Conservation (phyloP, 1,284 basidiomycete genomes). For the Moniliophthora roreri region DNA sequence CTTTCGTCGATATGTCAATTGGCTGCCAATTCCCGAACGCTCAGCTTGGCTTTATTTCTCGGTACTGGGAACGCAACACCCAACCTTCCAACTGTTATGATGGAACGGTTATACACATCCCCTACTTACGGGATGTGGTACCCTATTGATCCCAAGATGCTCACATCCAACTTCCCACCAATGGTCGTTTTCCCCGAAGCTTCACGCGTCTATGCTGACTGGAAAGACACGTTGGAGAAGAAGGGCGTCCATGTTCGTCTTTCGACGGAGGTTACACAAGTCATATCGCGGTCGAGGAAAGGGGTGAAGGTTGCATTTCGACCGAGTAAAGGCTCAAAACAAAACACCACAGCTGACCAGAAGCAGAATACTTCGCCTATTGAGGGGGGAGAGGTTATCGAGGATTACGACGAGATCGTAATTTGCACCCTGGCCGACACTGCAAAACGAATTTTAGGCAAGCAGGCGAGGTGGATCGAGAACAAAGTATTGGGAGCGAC, state of each 20-base stretch:
- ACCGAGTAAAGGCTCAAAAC: not conserved
- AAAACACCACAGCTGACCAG: not conserved
- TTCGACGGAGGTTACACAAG: slow-evolving; percentile 10
- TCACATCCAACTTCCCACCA: slow-evolving; percentile 17
- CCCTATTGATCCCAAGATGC: slow-evolving; percentile 13
- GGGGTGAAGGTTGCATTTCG: slow-evolving; percentile 9
- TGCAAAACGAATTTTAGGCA: slow-evolving; percentile 41
- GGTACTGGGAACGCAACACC: slow-evolving; percentile 20
- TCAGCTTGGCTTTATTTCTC: slow-evolving; percentile 16
- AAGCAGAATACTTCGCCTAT: not conserved
- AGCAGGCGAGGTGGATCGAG: slow-evolving; percentile 42
- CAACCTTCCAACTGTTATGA: slow-evolving; percentile 18
- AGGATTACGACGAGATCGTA: slow-evolving; percentile 50
- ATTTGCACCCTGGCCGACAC: slow-evolving; percentile 45
- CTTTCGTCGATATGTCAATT: not conserved
- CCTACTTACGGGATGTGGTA: slow-evolving; percentile 21
- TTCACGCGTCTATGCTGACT: slow-evolving; percentile 11
- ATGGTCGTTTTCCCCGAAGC: slow-evolving; percentile 19
- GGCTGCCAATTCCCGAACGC: not conserved
- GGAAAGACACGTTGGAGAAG: slow-evolving; percentile 11
- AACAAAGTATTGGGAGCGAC: slow-evolving; percentile 45
- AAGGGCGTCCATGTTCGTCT: slow-evolving; percentile 13
- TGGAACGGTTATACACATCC: slow-evolving; percentile 17
- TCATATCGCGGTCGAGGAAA: slow-evolving; percentile 11
- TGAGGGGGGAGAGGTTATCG: slow-evolving; percentile 14